Evolutionary conservation across 148 eudicot genomes (phyloP).

Genomic region (Nepenthes gracilis): DNA sequence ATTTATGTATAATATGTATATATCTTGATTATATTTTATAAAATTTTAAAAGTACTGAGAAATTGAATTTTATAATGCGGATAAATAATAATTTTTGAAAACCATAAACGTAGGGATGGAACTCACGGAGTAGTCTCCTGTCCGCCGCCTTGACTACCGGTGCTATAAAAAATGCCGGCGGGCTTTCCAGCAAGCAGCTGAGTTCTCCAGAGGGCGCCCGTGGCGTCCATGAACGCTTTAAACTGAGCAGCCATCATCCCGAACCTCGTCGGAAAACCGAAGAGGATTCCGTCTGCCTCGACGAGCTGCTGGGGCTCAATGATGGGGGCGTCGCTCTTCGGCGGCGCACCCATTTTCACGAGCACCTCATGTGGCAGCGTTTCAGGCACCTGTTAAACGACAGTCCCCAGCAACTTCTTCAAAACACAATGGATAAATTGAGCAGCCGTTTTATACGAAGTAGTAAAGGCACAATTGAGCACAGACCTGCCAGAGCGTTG

Average conservation of each 20-base stretch:
- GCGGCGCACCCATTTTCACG: slow-evolving; percentile 56
- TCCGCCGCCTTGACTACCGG: slow-evolving; percentile 83
- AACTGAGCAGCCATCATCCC: slow-evolving; percentile 87
- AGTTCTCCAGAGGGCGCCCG: slow-evolving; percentile 63
- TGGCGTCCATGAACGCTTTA: slow-evolving; percentile 67
- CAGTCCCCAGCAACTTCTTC: too few relatives aligned
- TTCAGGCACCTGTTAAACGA: slow-evolving; percentile 25
- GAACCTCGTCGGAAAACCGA: slow-evolving; percentile 73
- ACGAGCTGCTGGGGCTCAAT: slow-evolving; percentile 40
- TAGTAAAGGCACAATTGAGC: neutral
- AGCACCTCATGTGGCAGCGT: slow-evolving; percentile 43
- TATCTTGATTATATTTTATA: too few relatives aligned
- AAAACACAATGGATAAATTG: neutral
- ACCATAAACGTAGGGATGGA: neutral
- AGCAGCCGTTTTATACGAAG: neutral
- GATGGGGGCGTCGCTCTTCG: slow-evolving; percentile 53
- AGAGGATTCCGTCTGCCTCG: slow-evolving; percentile 68
- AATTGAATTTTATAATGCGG: too few relatives aligned
- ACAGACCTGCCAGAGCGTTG: slow-evolving; percentile 69
- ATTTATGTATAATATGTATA: too few relatives aligned
- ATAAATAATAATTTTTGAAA: too few relatives aligned
- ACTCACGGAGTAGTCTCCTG: slow-evolving; percentile 80
- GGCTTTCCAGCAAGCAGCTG: slow-evolving; percentile 73
- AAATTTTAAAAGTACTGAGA: too few relatives aligned
- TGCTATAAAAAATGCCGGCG: slow-evolving; percentile 61